Base-by-base conservation (phyloP, 257 asterid genomes). In the Solanum lignicaule region DNA sequence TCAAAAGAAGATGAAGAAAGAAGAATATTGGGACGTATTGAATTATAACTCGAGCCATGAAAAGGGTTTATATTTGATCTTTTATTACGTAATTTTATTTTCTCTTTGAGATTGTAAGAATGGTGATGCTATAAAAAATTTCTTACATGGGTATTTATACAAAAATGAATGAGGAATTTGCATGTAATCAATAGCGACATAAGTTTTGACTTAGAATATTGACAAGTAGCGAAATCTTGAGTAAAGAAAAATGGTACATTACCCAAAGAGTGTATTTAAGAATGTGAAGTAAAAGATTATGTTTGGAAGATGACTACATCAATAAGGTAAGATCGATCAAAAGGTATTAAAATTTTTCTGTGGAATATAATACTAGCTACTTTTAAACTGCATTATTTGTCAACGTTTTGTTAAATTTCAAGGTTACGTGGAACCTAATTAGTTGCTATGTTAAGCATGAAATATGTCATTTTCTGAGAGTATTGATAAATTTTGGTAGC, bases 271-370 rank as follows among this genome's bases (percentile, higher is more conserved):
- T 76, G 85, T 73, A 81, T 86, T 89, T 82, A 60, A 86, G 66
- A 20, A 20, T 81, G 27, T 39, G 2, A 89, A 89, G 89, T 60
- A 86, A 86, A 84, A 71, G 78, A 71, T 69, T 52, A 4, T 18
- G 90, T 86, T 89, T 25, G 90, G 89, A 79, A 86, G 31, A 89
- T 86, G 87, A 74, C 15, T 86, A 58, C 89, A 86, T 89, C 90
- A 89, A n/a, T 38, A 31, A 73, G 71, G 74, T 68, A 86, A 35
- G 41, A 39, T 73, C 14, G 41, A 39, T 73, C 14, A 68, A 71
- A 82, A 68, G 75, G 48, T 81, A 81, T 14, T 46, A 9, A 29
- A 46, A 81, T 5, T 8, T 29, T 39, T 29, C 41, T 6, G 11
- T 9, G 29, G 69, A 81, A 48, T 81, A 36, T 38, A 38, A 35